phyloP scores from a whole-genome alignment of 1,284 basidiomycete species.

The Thecaphora frezii region DNA sequence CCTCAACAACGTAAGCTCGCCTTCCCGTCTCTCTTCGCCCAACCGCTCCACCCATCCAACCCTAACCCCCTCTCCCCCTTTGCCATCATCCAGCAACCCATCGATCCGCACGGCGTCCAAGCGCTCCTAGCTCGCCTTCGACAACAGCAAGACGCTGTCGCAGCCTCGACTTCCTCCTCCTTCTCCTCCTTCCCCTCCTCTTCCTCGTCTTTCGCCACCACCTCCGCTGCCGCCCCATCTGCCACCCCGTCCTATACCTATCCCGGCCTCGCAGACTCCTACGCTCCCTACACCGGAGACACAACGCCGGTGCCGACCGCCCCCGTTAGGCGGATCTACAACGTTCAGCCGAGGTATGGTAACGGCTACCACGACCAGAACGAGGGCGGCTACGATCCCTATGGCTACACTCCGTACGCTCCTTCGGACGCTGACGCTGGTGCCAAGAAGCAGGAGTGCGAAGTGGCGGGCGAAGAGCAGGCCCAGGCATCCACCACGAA shows the following conservation, averaged over 20 bases:
- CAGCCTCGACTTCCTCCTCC: neutral
- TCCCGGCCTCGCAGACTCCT: neutral
- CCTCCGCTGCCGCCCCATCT: neutral
- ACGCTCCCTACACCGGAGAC: neutral
- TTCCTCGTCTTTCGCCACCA: neutral
- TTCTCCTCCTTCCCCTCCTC: conserved; percentile 4
- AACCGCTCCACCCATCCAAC: neutral
- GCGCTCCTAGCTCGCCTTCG: conserved; percentile 21
- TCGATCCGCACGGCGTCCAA: conserved; percentile 35
- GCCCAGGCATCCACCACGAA: neutral
- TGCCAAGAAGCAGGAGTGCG: too few species aligned
- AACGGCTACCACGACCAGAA: too few species aligned
- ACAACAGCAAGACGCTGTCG: conserved; percentile 18
- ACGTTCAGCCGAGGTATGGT: neutral
- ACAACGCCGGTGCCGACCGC: conserved; percentile 1
- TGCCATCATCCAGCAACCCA: neutral
- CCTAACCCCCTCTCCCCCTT: neutral
- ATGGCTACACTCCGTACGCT: too few species aligned
- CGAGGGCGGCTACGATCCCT: too few species aligned
- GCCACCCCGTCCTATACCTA: neutral
- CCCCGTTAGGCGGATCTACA: neutral
- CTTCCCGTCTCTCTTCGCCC: neutral
- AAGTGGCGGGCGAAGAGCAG: too few species aligned
- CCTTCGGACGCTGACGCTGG: too few species aligned
- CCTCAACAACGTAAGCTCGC: neutral